These are phyloP conservation scores for Rostrohypoxylon terebratum DNA, from an alignment of 495 filamentous ascomycete genomes.

Conservation along the genomic window DNA sequence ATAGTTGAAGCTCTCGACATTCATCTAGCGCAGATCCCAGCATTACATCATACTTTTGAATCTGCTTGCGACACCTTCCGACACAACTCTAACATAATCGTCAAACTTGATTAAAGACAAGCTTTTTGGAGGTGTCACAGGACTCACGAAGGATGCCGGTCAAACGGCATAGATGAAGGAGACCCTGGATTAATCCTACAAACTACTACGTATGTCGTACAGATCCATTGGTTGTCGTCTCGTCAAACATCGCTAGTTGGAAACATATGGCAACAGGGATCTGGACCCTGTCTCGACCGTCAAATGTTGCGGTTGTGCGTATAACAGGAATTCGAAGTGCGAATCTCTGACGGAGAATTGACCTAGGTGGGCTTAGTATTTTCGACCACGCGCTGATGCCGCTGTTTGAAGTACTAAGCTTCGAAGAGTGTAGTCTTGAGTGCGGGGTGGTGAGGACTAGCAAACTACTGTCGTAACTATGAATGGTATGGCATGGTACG, in stretches of 20 bases:
- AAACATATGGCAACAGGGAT: slow-evolving; percentile 31
- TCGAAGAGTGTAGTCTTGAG: slow-evolving; percentile 14
- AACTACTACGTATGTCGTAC: slow-evolving; percentile 28
- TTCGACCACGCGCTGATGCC: slow-evolving; percentile 44
- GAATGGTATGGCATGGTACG: not conserved
- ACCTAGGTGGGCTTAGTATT: slow-evolving; percentile 38
- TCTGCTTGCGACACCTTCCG: slow-evolving; percentile 9
- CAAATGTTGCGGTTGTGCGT: slow-evolving; percentile 12
- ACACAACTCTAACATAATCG: not conserved
- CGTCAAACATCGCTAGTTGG: slow-evolving; percentile 35
- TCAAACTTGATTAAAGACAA: slow-evolving; percentile 1
- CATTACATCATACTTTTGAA: slow-evolving; percentile 22
- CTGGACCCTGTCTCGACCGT: slow-evolving; percentile 23
- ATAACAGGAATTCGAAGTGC: slow-evolving; percentile 23
- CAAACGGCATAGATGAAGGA: slow-evolving; percentile 12
- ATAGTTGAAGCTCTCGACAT: slow-evolving; percentile 9
- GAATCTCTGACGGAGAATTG: slow-evolving; percentile 30
- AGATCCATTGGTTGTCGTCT: not conserved
- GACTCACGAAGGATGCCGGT: slow-evolving; percentile 13
- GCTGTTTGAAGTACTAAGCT: slow-evolving; percentile 20
- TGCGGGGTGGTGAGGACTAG: slow-evolving; percentile 41
- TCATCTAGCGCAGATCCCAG: slow-evolving; percentile 7
- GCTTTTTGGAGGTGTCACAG: slow-evolving; percentile 6
- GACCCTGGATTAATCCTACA: slow-evolving; percentile 31
- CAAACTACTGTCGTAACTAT: slow-evolving; percentile 2